Evolutionary conservation across 305 asterid genomes (phyloP), one percentile per base, ranked within the genome.

Genomic region (Solanum hybrid): DNA sequence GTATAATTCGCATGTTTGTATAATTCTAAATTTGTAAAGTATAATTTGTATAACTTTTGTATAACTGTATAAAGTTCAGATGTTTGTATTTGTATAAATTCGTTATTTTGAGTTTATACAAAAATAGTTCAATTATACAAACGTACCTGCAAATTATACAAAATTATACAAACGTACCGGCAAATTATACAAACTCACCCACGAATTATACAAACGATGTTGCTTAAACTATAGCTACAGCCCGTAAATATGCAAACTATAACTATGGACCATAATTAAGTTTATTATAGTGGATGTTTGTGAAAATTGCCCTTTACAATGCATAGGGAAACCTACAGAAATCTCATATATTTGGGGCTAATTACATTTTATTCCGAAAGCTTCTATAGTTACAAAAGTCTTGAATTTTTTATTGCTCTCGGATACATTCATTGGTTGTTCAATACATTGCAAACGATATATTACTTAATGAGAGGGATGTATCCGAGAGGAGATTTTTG

Each of bases 61-160:
- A 45, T 14, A 0, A 14, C 24, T 57, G 0, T 20, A 0, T 61
- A 61, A 20, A 61, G 2, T 61, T 61, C 1, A 61, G 0, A 61
- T 61, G 26, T 20, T 61, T 61, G 10, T 61, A 0, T 61, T 61
- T 20, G 72, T 1, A 20, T 22, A 1, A 20, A 61, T 20, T 61
- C 0, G 26, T 20, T 61, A 0, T 61, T 61, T 61, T 0, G 24
- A 61, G 11, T 61, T 61, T 61, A 7, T 61, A 61, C 26, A 61
- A 20, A 61, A 61, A 61, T 61, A 20, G 10, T 0, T 61, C 72
- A 61, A 3, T 2, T 61, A 61, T 61, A 20, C 72, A 61, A 20
- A 7, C 1, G 70, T 20, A 61, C 5, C 2, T 20, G 24, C 24
- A 3, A 57, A 17, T 57, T 57, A 17, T 57, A 57, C 10, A 13